Base-by-base conservation (phyloP, 306 rosid species). In the Benincasa hispida region DNA sequence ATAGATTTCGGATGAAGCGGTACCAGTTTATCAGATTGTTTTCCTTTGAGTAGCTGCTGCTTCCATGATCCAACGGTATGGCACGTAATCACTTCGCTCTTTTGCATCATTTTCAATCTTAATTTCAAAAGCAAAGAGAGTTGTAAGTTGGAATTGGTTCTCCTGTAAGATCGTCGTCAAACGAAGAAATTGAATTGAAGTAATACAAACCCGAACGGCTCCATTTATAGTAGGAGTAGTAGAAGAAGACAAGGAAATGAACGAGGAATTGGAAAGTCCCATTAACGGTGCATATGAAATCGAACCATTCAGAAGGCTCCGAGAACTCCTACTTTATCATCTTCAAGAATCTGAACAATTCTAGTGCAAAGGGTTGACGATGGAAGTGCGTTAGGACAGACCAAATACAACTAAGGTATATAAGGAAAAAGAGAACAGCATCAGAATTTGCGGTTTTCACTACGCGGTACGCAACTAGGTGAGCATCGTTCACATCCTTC, bases 41-140 rank as follows among this genome's bases (percentile, higher is more conserved):
- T 80, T 63, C 84, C 90, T 54, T 70, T 78, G 80, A 83, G 30
- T 47, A 87, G 50, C 9, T 81, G 89, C 61, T 83, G 68, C 8
- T 51, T 82, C 90, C 89, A 86, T 1, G 80, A 32, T 4, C 82
- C 86, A 61, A 83, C 79, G 54, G 81, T 77, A 81, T 81, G 88
- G 59, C 84, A 77, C 18, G 78, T 60, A 37, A 88, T 86, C 21
- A 88, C 92, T 24, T 76, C 79, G 18, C 87, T 84, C 67, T 75
- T 86, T 61, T 75, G 87, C 5, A 65, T 80, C 80, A 76, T 76
- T 42, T 47, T 45, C 25, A 5, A 70, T 4, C 75, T 68, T 22
- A 24, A 66, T 19, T 6, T 21, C 51, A 37, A 66, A 39, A 66
- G 3, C 73, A 66, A n/a, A 37, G 24, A 39, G 18, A 66, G 15